Conservation (phyloP, 1,284 basidiomycete genomes). For the Papiliotrema flavescens region DNA sequence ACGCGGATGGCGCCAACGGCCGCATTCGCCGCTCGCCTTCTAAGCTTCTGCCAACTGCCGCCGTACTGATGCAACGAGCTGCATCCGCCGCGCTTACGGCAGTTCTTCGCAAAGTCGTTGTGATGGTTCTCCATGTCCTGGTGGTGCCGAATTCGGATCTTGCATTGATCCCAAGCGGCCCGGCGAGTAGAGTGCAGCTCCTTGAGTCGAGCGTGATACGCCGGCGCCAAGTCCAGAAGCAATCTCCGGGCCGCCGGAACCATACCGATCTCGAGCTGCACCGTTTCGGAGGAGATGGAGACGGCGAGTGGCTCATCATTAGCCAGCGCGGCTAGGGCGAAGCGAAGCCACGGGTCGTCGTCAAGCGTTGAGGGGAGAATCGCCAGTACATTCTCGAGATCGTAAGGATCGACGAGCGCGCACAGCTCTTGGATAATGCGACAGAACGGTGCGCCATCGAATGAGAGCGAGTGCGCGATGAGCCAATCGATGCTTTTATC, state of each 20-base stretch:
- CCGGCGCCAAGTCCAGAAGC: background rate
- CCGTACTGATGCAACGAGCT: background rate
- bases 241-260: background rate
- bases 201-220: background rate
- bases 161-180: background rate
- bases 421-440: background rate
- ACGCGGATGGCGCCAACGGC: background rate
- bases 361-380: background rate
- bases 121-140: background rate
- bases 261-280: background rate
- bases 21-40: background rate
- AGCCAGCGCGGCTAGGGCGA: background rate
- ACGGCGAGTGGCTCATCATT: background rate
- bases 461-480: background rate
- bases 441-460: background rate
- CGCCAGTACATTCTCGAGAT: background rate
- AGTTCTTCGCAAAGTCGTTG: background rate
- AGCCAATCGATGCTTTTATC: background rate
- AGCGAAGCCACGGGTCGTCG: background rate
- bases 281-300: background rate
- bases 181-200: background rate
- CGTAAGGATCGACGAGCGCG: background rate
- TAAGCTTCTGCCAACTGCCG: background rate
- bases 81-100: background rate
- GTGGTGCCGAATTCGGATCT: background rate